Evolutionary conservation across 2,329 filamentous ascomycete species (phyloP), one percentile per base, ranked within the genome.

Genomic region (Beauveria caledonica): DNA sequence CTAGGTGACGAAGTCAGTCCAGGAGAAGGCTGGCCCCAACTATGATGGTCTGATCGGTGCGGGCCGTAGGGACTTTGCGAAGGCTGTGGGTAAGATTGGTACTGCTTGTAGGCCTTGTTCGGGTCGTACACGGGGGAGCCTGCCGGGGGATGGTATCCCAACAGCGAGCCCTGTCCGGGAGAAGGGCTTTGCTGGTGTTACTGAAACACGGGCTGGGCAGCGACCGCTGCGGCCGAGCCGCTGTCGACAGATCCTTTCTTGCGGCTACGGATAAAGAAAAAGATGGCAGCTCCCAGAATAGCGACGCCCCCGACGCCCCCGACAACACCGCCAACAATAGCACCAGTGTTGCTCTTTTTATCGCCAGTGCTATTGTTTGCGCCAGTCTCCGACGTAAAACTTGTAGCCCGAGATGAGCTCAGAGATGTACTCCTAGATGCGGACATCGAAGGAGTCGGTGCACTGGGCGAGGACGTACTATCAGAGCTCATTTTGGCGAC

Each of bases 281-380:
- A 57, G 21, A 57, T 46, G 52, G n/a, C 46, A 2, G 52, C 52
- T 13, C 45, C 59, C 6, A 61, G 25, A 3, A 61, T 49, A 7
- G 52, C 59, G 15, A 57, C 11, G 23, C 33, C 59, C 19, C 36
- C 52, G 27, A 57, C 39, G 15, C 59, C 59, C 8, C 59, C 59
- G 15, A 61, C 52, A 23, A 39, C 52, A 25, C 52, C 59, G 7
- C 59, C 59, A 19, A 56, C 59, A 57, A 61, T 61, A 15, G 45
- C 40, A 19, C 53, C 39, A 5, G 46, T 56, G 7, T 52, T 61
- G 39, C 46, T 55, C 33, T 49, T 54, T 19, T 44, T 49, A 8
- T 44, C 42, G 36, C 29, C 17, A 48, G 19, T 17, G 27, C 29
- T 27, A 10, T 2, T 60, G 29, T 15, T 15, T 8, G 49, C 39